Evolutionary conservation across 208 protist genomes (phyloP).

Genomic region (Eutreptiella sp.): DNA sequence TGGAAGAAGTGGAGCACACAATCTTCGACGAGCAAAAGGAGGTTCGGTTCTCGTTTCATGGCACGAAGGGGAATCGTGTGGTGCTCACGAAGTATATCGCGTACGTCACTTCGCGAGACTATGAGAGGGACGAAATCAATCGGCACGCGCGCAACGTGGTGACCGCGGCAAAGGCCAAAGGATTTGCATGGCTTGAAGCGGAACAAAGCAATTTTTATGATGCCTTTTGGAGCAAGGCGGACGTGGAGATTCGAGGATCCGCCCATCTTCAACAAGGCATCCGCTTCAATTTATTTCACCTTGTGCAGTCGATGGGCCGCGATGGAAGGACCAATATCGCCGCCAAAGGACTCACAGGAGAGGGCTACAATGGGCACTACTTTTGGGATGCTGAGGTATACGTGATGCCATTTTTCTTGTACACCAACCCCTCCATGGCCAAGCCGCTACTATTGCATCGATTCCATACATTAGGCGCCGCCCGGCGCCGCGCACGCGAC

Average conservation of each 20-base stretch:
- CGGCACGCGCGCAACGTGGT: slow-evolving; percentile 53
- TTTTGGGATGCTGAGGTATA: slow-evolving; percentile 80
- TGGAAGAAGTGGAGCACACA: neutral
- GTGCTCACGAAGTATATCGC: slow-evolving; percentile 69
- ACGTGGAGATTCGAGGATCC: slow-evolving; percentile 48
- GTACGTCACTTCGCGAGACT: slow-evolving; percentile 65
- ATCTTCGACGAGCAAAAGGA: slow-evolving; percentile 17
- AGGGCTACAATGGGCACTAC: slow-evolving; percentile 58
- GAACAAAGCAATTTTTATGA: slow-evolving; percentile 56
- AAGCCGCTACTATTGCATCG: slow-evolving; percentile 67
- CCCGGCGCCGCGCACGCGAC: slow-evolving; percentile 56
- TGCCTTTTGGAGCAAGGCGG: slow-evolving; percentile 58
- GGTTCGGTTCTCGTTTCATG: slow-evolving; percentile 9
- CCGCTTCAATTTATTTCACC: slow-evolving; percentile 73
- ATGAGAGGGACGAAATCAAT: slow-evolving; percentile 62
- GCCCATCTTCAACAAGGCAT: slow-evolving; percentile 59
- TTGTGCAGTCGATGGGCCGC: slow-evolving; percentile 42
- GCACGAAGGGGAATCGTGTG: slow-evolving; percentile 41
- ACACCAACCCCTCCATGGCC: slow-evolving; percentile 62
- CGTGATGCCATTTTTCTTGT: slow-evolving; percentile 66
- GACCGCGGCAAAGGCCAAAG: slow-evolving; percentile 47
- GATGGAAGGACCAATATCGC: slow-evolving; percentile 50
- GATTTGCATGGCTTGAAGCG: slow-evolving; percentile 52
- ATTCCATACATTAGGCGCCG: slow-evolving; percentile 62
- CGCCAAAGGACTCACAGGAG: slow-evolving; percentile 60